A percentile compares a stretch with the other conserved stretches of the same genome.
phyloP scores from a whole-genome alignment of 169 alveolate genomes.

The Babesia bovis region DNA sequence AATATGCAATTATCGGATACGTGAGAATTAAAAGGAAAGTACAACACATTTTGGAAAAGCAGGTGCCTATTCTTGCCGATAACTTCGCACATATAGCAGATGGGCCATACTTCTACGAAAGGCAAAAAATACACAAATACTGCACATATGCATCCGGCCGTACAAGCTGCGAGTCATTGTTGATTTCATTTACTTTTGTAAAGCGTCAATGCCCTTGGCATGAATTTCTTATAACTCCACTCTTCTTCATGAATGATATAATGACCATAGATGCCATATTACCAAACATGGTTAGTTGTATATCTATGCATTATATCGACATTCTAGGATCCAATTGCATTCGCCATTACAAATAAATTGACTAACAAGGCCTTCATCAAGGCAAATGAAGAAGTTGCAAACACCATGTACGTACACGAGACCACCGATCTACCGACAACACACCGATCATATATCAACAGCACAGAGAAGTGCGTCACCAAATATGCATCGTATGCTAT shows the following conservation, averaged over 20 bases:
- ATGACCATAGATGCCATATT: constrained; percentile 30
- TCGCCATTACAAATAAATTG: constrained; percentile 34
- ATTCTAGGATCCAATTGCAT: constrained; percentile 25
- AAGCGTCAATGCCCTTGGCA: constrained; percentile 66
- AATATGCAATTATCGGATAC: constrained; percentile 30
- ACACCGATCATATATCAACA: constrained; percentile 45
- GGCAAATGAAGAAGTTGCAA: constrained; percentile 25
- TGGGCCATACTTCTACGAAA: constrained; percentile 10
- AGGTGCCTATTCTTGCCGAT: constrained; percentile 33
- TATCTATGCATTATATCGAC: no score
- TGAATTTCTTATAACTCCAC: constrained; percentile 15
- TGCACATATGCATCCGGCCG: constrained; percentile 55
- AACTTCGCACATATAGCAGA: constrained; percentile 53
- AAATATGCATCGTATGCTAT: constrained; percentile 37
- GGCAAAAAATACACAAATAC: background rate
- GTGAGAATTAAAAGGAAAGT: constrained; percentile 14
- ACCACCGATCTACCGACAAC: constrained; percentile 31
- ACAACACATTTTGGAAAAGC: background rate
- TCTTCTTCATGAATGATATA: constrained; percentile 9
- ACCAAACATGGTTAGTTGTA: constrained; percentile 35
- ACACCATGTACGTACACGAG: constrained; percentile 29
- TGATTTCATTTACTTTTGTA: constrained; percentile 4
- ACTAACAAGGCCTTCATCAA: constrained; percentile 42
- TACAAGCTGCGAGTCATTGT: constrained; percentile 50
- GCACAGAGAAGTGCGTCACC: constrained; percentile 47